A percentile compares a stretch with the other conserved stretches of the same genome.
Evolutionary conservation across 495 filamentous ascomycete genomes (phyloP).

Genomic region (Lasiosphaeris hirsuta): DNA sequence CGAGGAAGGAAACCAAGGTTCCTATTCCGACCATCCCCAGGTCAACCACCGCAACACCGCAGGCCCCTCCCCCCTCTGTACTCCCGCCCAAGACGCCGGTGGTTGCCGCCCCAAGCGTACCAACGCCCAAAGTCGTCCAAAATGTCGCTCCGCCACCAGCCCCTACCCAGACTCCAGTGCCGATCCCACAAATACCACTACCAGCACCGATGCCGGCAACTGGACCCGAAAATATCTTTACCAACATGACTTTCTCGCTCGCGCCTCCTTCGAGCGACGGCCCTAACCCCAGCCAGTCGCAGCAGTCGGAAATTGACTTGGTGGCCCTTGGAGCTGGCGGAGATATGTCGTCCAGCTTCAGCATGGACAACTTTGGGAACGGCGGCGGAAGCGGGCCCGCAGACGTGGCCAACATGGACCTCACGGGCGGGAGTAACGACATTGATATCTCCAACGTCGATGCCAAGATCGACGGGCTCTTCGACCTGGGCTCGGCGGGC

Average conservation of each 20-base stretch:
- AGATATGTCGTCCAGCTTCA: constrained; percentile 2
- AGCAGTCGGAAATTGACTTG: constrained; percentile 8
- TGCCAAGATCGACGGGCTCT: constrained; percentile 38
- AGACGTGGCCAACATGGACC: constrained; percentile 19
- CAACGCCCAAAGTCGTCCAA: background rate
- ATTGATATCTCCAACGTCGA: constrained; percentile 24
- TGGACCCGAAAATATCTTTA: constrained; percentile 32
- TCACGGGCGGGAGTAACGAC: constrained; percentile 4
- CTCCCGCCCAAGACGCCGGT: background rate
- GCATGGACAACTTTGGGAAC: constrained; percentile 4
- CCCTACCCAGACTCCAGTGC: constrained; percentile 10
- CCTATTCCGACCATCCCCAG: constrained; percentile 4
- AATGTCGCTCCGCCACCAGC: constrained; percentile 15
- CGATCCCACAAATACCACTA: constrained; percentile 6
- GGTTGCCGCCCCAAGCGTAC: no score
- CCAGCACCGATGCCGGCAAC: constrained; percentile 8
- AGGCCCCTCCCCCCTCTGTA: background rate
- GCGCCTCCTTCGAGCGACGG: constrained; percentile 33
- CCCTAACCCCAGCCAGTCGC: constrained; percentile 6
- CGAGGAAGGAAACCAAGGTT: constrained; percentile 35
- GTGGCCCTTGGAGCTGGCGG: constrained; percentile 4
- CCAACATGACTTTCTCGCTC: constrained; percentile 45
- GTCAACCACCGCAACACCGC: constrained; percentile 4
- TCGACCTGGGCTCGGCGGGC: constrained; percentile 30
- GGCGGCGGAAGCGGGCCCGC: constrained; percentile 11